Percentiles rank a stretch among this genome's conserved stretches.
These are phyloP conservation scores for Pleurotus giganteus DNA, from an alignment of 768 basidiomycete species.

Conservation along the genomic window DNA sequence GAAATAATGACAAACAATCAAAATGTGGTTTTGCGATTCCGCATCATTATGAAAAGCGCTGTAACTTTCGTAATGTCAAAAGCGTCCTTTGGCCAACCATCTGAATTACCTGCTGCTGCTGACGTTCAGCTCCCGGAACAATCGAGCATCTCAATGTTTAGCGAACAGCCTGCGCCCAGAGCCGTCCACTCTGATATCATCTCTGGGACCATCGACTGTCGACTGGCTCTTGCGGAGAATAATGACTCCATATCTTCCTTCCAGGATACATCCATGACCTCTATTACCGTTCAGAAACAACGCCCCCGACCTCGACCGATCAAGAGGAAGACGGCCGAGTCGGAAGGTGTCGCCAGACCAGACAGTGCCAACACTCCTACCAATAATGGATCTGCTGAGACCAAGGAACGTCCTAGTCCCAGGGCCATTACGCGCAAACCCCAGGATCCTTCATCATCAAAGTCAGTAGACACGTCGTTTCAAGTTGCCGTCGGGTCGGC, in stretches of 20 bases:
- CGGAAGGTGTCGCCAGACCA: not conserved
- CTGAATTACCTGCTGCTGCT: too few species aligned
- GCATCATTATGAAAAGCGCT: not conserved
- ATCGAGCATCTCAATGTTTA: not conserved
- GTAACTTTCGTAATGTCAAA: too few species aligned
- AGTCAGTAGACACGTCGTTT: conserved; percentile 13
- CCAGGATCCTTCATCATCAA: not conserved
- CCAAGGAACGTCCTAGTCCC: not conserved
- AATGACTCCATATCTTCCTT: not conserved
- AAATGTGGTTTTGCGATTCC: not conserved
- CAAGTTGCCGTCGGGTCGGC: not conserved
- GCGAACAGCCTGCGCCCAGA: not conserved
- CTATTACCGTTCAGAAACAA: too few species aligned
- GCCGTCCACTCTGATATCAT: not conserved
- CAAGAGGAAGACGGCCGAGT: not conserved
- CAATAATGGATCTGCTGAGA: not conserved
- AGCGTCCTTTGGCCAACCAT: too few species aligned
- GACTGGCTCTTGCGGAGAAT: too few species aligned
- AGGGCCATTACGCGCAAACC: not conserved
- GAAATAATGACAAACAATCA: not conserved
- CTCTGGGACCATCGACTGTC: not conserved
- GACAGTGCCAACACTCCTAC: not conserved
- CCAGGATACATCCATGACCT: too few species aligned
- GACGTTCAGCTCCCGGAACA: not conserved
- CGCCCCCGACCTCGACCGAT: not conserved